These are phyloP conservation scores for Saccharomycopsis microspora DNA, from an alignment of 805 yeast genomes.

Conservation along the genomic window DNA sequence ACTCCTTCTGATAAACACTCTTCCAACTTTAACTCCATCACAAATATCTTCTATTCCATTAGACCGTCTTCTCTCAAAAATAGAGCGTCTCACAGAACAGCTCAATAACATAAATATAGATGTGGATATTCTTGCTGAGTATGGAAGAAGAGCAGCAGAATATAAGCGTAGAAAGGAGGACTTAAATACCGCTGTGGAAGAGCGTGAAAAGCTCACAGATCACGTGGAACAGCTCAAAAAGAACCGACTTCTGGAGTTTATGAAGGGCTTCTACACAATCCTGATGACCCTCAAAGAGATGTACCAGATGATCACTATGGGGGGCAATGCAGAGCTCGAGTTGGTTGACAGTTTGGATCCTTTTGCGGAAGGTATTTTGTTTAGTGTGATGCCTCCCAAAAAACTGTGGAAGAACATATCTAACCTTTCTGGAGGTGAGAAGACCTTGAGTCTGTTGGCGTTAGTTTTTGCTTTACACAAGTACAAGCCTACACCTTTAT, in stretches of 20 bases:
- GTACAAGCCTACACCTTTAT: slow-evolving; percentile 92
- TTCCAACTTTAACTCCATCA: slow-evolving; percentile 37
- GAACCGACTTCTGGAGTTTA: slow-evolving; percentile 74
- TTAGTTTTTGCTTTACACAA: slow-evolving; percentile 92
- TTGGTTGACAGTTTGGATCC: slow-evolving; percentile 93
- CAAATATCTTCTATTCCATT: slow-evolving; percentile 39
- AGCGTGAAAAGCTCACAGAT: slow-evolving; percentile 53
- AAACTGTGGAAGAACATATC: slow-evolving; percentile 95
- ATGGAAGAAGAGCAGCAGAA: slow-evolving; percentile 55
- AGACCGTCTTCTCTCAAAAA: slow-evolving; percentile 36
- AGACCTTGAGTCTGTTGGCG: slow-evolving; percentile 89
- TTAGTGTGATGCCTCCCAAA: slow-evolving; percentile 98
- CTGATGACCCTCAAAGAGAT: slow-evolving; percentile 85
- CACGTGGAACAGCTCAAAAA: slow-evolving; percentile 60
- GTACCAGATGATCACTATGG: slow-evolving; percentile 99
- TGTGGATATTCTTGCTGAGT: slow-evolving; percentile 65
- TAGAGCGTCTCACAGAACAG: slow-evolving; percentile 42
- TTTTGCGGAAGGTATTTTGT: slow-evolving; percentile 92
- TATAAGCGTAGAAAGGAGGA: slow-evolving; percentile 52
- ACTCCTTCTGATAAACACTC: slow-evolving; percentile 11
- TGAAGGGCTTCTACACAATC: slow-evolving; percentile 82
- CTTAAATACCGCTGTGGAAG: slow-evolving; percentile 52
- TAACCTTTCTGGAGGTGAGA: slow-evolving; percentile 95
- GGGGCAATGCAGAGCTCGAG: slow-evolving; percentile 97
- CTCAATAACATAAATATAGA: slow-evolving; percentile 52